A percentile compares a stretch with the other conserved stretches of the same genome.
These are phyloP conservation scores for Lactifluus rugatus DNA, from an alignment of 768 basidiomycete genomes.

Conservation along the genomic window DNA sequence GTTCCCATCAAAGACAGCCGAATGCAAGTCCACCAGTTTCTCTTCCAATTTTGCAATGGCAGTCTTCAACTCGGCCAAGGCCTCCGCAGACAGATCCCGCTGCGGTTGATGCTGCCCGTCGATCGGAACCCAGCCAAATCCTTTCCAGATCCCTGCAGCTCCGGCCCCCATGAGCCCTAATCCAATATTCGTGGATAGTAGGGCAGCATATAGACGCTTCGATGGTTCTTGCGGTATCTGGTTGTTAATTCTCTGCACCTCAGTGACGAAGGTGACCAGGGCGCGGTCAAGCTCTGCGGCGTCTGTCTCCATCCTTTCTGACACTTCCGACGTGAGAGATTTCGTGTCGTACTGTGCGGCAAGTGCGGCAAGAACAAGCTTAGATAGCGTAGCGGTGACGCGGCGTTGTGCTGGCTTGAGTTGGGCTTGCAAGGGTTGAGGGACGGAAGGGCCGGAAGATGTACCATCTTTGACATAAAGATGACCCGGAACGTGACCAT, in stretches of 20 bases:
- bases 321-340: constrained; percentile 48
- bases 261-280: constrained; percentile 54
- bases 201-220: constrained; percentile 53
- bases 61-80: constrained; percentile 44
- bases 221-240: constrained; percentile 25
- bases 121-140: constrained; percentile 68
- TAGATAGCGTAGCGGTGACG: constrained; percentile 81
- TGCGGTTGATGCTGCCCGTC: constrained; percentile 39
- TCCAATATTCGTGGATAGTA: constrained; percentile 56
- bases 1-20: constrained; percentile 18
- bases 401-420: constrained; percentile 77
- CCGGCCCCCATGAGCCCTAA: constrained; percentile 76
- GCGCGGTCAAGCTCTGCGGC: constrained; percentile 69
- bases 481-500: constrained; percentile 46
- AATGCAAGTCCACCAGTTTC: constrained; percentile 30
- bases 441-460: neutral
- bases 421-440: constrained; percentile 39
- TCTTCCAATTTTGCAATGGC: constrained; percentile 43
- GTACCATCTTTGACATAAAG: constrained; percentile 13
- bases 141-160: constrained; percentile 67
- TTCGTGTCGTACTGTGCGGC: constrained; percentile 79
- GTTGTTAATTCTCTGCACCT: constrained; percentile 52
- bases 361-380: constrained; percentile 83
- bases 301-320: constrained; percentile 63
- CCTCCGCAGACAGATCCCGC: constrained; percentile 35